Base-by-base conservation (phyloP, 345 rosid genomes). In the Eucalyptus polyanthemos region DNA sequence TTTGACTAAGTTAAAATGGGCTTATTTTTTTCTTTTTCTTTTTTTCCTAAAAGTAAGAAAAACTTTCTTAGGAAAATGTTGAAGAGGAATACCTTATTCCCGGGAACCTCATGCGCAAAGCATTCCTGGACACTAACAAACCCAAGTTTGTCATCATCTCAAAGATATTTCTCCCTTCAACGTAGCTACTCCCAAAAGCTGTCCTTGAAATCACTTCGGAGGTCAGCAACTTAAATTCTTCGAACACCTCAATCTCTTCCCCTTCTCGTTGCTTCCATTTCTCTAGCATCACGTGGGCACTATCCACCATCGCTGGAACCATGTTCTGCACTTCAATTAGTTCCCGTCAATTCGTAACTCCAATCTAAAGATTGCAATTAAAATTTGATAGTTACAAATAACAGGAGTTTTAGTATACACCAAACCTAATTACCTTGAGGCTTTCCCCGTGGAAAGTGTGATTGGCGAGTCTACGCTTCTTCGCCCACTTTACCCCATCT, bases 181-280 rank as follows among this genome's bases (percentile, higher is more conserved):
- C 13, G 65, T 93, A 92, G 80, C 91, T 92, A 80, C 93, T 91
- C 29, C 94, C 94, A 51, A 93, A 94, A 51, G 94, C 92, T 53
- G 94, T 93, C 89, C 93, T 89, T 6, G 93, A 92, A 83, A 93
- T 93, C 80, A 92, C 50, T 88, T 93, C 92, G 17, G 93, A 91
- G 49, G 94, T 92, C 45, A 94, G 90, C 6, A 92, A 40, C 88
- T 51, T 93, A 45, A 93, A 76, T 87, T 94, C 94, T 34, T 87
- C 27, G 25, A 53, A 67, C 14, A 89, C 93, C 16, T 93, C 93
- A 19, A 93, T 91, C 91, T 94, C 93, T 50, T 90, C 91, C 2
- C 88, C 89, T 50, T 88, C 91, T 42, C 44, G 53, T 5, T 88
- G 49, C 91, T 88, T 91, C 94, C 95, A 93, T 80, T 91, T 91